A percentile compares a stretch with the other conserved stretches of the same genome.
Evolutionary conservation across 768 basidiomycete species (phyloP).

Genomic region (Hirschioporus abietinus): DNA sequence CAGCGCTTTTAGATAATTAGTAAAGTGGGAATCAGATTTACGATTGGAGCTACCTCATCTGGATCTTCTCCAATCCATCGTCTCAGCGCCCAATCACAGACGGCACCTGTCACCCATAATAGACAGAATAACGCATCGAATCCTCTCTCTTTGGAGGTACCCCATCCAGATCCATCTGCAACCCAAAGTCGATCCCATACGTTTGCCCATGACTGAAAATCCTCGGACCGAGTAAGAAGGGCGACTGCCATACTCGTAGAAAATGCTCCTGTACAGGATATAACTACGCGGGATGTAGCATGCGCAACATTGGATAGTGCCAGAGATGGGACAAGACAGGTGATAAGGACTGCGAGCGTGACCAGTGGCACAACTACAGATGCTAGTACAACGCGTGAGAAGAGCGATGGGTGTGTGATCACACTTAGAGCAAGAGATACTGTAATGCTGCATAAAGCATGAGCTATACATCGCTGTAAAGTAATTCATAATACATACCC

Average conservation of each 20-base stretch:
- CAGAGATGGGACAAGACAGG: neutral
- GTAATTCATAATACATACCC: slow-evolving; percentile 36
- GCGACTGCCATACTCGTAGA: neutral
- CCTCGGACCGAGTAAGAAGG: slow-evolving; percentile 5
- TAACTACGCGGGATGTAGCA: neutral
- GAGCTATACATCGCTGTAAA: slow-evolving; percentile 6
- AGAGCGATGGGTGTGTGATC: slow-evolving; percentile 48
- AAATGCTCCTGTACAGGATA: neutral
- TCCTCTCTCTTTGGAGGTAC: slow-evolving; percentile 48
- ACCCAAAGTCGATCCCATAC: slow-evolving; percentile 61
- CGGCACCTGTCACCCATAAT: slow-evolving; percentile 41
- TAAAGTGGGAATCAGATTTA: slow-evolving; percentile 3
- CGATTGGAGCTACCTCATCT: slow-evolving; percentile 44
- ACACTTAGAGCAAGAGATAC: slow-evolving; percentile 48
- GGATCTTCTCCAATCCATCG: slow-evolving; percentile 60
- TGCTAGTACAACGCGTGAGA: slow-evolving; percentile 40
- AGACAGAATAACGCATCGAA: slow-evolving; percentile 53
- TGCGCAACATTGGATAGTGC: neutral
- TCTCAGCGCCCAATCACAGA: slow-evolving; percentile 50
- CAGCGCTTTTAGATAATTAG: slow-evolving; percentile 43
- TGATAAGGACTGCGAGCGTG: slow-evolving; percentile 14
- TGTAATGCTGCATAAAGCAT: slow-evolving; percentile 27
- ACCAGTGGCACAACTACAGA: slow-evolving; percentile 30
- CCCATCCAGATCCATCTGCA: slow-evolving; percentile 45
- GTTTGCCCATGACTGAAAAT: slow-evolving; percentile 50